These are phyloP conservation scores for Serendipita sp. DNA, from an alignment of 768 basidiomycete species.

Conservation along the genomic window DNA sequence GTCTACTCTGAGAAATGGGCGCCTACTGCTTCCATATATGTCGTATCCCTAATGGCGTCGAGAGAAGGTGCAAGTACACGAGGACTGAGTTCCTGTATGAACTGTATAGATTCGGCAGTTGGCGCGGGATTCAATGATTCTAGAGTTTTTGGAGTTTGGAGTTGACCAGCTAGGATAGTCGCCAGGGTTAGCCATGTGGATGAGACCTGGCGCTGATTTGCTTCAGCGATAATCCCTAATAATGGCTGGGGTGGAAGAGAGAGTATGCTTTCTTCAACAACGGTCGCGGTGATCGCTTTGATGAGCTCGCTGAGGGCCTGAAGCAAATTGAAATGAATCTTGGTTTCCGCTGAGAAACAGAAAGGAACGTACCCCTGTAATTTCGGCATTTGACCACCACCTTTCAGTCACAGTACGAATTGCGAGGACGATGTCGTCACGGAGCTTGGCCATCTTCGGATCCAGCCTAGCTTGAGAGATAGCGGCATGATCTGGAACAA, in stretches of 20 bases:
- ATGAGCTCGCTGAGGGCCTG: constrained; percentile 71
- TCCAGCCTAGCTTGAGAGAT: constrained; percentile 41
- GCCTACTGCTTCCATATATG: constrained; percentile 57
- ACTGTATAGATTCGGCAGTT: constrained; percentile 35
- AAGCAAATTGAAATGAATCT: neutral
- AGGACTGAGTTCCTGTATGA: constrained; percentile 41
- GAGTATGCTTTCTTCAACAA: constrained; percentile 59
- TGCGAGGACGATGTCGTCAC: constrained; percentile 47
- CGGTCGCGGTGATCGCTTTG: constrained; percentile 72
- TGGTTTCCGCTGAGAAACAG: neutral
- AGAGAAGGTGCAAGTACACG: constrained; percentile 46
- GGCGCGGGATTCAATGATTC: constrained; percentile 36
- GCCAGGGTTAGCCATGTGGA: constrained; percentile 70
- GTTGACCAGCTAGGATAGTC: constrained; percentile 62
- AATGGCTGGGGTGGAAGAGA: constrained; percentile 71
- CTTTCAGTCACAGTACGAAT: constrained; percentile 47
- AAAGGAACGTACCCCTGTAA: constrained; percentile 48
- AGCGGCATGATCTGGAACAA: constrained; percentile 34
- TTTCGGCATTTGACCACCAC: constrained; percentile 66
- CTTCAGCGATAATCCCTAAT: constrained; percentile 60
- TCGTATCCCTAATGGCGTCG: constrained; percentile 34
- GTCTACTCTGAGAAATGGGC: constrained; percentile 36
- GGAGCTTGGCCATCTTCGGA: constrained; percentile 40
- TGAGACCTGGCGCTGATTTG: constrained; percentile 54
- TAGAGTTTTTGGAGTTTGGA: constrained; percentile 49